Base-by-base conservation (phyloP, 1,284 basidiomycete genomes). In the Amylostereum areolatum region DNA sequence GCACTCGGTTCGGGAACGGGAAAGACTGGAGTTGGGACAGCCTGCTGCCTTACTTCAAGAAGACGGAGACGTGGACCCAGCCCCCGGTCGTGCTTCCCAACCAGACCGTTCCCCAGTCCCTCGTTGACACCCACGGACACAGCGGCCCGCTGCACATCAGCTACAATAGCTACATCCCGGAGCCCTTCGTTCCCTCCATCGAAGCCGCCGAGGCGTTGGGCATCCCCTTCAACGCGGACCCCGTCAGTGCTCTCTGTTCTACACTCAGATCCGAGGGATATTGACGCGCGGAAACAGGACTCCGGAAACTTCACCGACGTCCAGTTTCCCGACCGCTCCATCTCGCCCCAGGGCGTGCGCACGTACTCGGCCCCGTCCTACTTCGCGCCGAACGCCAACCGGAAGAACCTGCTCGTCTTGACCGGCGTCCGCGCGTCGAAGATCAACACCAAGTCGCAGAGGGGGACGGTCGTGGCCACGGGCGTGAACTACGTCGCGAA, bases 1-100 rank as follows among this genome's bases (percentile, higher is more conserved):
- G 50, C 43, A 29, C 56, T 63, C 8, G 63, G 61, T 47, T 35
- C 24, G 36, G 40, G 18, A 37, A 70, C 1, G 61, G 56, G 40
- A 67, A 74, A 5, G 75, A 74, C 5, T 85, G 81, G 80, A 75
- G 75, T 52, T 85, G 80, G 80, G 59, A 72, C 30, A 69, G 71
- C 8, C 58, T 84, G 41, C 74, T 72, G 53, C 57, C 48, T 3
- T 81, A 68, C 57, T 75, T 77, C 72, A 69, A 70, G 53, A 74
- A 73, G 63, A 66, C 66, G 24, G 42, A 41, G 37, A 45, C 12
- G 42, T 50, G 52, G 18, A 18, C 18, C 18, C 18, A 18, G 18
- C 18, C 18, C 18, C 18, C 18, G 18, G 18, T 18, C 18, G 18
- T 18, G 18, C 18, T 18, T 18, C 18, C 18, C 18, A 18, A 18